A percentile compares a stretch with the other conserved stretches of the same genome.
phyloP scores from a whole-genome alignment of 768 basidiomycete genomes.

The Tulasnella sp. region DNA sequence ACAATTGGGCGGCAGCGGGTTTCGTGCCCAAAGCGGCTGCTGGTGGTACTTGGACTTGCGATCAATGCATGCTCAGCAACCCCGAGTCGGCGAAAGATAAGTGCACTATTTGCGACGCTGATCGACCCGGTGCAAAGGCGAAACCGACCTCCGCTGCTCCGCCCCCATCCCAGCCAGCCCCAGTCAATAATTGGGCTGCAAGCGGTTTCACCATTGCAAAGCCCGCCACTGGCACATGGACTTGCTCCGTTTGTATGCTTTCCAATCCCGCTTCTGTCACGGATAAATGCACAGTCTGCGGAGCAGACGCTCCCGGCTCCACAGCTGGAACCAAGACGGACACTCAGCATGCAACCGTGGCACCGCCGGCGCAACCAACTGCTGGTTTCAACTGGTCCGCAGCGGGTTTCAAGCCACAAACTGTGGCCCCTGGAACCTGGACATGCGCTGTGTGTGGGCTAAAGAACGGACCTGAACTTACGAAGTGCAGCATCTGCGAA shows the following conservation, averaged over 20 bases:
- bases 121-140: conserved; percentile 34
- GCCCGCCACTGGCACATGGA: conserved; percentile 34
- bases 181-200: background rate
- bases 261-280: conserved; percentile 46
- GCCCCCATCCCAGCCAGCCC: conserved; percentile 31
- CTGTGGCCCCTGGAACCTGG: conserved; percentile 21
- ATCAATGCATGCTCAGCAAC: conserved; percentile 48
- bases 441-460: conserved; percentile 27
- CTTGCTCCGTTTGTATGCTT: conserved; percentile 38
- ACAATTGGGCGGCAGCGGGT: conserved; percentile 60
- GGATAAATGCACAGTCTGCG: conserved; percentile 53
- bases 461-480: conserved; percentile 10
- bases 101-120: conserved; percentile 48
- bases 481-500: conserved; percentile 29
- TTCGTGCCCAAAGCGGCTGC: conserved; percentile 43
- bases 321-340: background rate
- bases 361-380: background rate
- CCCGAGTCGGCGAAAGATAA: conserved; percentile 43
- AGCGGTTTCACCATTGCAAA: conserved; percentile 35
- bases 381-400: conserved; percentile 29
- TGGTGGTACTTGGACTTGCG: conserved; percentile 54
- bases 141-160: conserved; percentile 31
- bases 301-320: conserved; percentile 36
- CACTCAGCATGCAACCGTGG: background rate
- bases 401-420: conserved; percentile 24